Percentiles rank a stretch among this genome's conserved stretches.
Conservation (phyloP, 306 rosid genomes). For the Vachellia collinsii region DNA sequence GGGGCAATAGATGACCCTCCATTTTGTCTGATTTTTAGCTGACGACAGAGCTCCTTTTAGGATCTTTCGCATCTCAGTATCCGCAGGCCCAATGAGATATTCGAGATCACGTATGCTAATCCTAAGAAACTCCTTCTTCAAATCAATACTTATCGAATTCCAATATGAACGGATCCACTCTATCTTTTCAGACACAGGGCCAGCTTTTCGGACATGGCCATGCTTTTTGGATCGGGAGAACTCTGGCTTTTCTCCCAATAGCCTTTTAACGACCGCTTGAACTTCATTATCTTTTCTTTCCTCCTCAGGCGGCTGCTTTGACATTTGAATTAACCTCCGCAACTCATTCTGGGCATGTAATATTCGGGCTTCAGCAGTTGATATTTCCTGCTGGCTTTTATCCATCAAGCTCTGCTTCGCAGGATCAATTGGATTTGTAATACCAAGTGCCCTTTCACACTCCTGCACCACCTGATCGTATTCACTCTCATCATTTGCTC, state of each 20-base stretch:
- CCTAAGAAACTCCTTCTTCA: constrained; percentile 75
- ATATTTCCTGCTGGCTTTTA: constrained; percentile 70
- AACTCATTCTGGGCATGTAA: constrained; percentile 75
- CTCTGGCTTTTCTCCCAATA: constrained; percentile 54
- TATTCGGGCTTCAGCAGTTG: constrained; percentile 55
- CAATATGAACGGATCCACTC: constrained; percentile 72
- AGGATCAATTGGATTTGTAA: constrained; percentile 79
- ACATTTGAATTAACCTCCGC: constrained; percentile 64
- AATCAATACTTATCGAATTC: constrained; percentile 64
- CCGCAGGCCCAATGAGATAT: constrained; percentile 31
- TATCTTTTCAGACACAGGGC: constrained; percentile 69
- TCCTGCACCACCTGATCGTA: constrained; percentile 81
- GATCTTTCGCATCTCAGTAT: too few relatives aligned
- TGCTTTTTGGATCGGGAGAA: constrained; percentile 58
- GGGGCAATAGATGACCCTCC: too few relatives aligned
- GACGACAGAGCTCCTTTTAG: too few relatives aligned
- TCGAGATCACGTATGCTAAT: constrained; percentile 61
- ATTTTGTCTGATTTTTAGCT: too few relatives aligned
- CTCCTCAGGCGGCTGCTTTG: too few relatives aligned
- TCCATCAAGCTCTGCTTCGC: constrained; percentile 87
- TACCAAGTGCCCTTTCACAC: constrained; percentile 79
- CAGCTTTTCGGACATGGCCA: constrained; percentile 51
- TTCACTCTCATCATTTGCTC: constrained; percentile 76
- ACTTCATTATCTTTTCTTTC: too few relatives aligned
- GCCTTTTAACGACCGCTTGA: too few relatives aligned